phyloP scores from a whole-genome alignment of 768 basidiomycete genomes.

The Boletus vinaceobasis region DNA sequence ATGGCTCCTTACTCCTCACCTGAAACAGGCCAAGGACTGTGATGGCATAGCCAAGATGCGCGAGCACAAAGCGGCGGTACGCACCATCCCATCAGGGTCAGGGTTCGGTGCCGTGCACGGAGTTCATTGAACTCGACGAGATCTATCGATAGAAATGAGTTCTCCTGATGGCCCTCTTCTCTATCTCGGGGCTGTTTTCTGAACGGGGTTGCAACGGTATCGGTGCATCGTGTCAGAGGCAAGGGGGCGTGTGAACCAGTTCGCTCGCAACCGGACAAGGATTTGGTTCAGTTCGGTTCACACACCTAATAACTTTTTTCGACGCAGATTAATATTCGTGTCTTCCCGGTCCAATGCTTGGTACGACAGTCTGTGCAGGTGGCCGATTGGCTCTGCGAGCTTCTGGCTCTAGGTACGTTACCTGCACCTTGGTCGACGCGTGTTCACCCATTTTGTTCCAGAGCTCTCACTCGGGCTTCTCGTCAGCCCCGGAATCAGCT shows the following conservation, averaged over 20 bases:
- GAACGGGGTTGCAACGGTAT: constrained; percentile 13
- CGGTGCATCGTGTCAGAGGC: constrained; percentile 13
- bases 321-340: background rate
- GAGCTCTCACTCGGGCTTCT: constrained; percentile 11
- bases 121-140: constrained; percentile 66
- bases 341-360: constrained; percentile 16
- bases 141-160: constrained; percentile 53
- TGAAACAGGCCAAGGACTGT: constrained; percentile 81
- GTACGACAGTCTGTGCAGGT: constrained; percentile 18
- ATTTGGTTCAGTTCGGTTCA: constrained; percentile 16
- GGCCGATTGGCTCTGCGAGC: constrained; percentile 24
- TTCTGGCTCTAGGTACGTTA: constrained; percentile 19
- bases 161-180: constrained; percentile 42
- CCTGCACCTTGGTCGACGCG: background rate
- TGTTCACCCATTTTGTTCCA: constrained; percentile 15
- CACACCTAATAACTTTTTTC: constrained; percentile 1
- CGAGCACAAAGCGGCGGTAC: constrained; percentile 72
- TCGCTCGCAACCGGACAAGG: background rate
- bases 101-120: constrained; percentile 77
- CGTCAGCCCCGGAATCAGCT: constrained; percentile 9
- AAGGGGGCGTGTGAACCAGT: constrained; percentile 17
- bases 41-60: constrained; percentile 68
- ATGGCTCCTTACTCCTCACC: constrained; percentile 49
- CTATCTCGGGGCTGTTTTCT: background rate
- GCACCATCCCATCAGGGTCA: constrained; percentile 72